phyloP scores from a whole-genome alignment of 192 early-diverging fungal genomes.

The Allomyces javanicus region DNA sequence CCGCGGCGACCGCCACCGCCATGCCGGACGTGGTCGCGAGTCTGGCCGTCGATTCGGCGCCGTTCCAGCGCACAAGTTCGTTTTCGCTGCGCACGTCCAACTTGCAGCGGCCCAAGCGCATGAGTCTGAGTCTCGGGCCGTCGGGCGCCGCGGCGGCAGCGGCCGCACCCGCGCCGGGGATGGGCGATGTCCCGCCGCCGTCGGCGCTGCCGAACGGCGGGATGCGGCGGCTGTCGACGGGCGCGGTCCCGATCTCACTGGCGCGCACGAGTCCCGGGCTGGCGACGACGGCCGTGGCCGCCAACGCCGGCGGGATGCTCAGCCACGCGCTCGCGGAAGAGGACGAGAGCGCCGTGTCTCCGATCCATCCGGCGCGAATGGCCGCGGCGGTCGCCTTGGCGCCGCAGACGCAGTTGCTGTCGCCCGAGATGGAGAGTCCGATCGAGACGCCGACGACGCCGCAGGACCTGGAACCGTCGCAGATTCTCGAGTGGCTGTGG shows the following conservation, averaged over 20 bases:
- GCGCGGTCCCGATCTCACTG: background rate
- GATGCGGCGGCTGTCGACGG: background rate
- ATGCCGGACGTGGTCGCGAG: background rate
- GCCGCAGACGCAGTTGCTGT: background rate
- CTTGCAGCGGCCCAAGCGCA: background rate
- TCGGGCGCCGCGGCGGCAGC: background rate
- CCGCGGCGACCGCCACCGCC: background rate
- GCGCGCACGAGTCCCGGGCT: background rate
- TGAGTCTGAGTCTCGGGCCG: background rate
- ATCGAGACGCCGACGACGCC: background rate
- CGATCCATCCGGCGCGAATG: background rate
- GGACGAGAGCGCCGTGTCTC: too few species aligned
- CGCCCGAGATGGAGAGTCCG: background rate
- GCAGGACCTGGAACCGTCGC: constrained; percentile 8
- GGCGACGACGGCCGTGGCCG: too few species aligned
- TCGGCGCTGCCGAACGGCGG: background rate
- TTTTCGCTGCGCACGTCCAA: background rate
- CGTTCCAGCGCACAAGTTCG: background rate
- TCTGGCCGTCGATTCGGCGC: background rate
- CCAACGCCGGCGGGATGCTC: too few species aligned
- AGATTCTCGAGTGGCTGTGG: constrained; percentile 13
- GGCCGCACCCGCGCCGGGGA: background rate
- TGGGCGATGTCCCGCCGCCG: background rate
- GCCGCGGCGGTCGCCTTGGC: background rate
- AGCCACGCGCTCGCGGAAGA: too few species aligned